Conservation (phyloP, 257 asterid species). For the Plantago major region DNA sequence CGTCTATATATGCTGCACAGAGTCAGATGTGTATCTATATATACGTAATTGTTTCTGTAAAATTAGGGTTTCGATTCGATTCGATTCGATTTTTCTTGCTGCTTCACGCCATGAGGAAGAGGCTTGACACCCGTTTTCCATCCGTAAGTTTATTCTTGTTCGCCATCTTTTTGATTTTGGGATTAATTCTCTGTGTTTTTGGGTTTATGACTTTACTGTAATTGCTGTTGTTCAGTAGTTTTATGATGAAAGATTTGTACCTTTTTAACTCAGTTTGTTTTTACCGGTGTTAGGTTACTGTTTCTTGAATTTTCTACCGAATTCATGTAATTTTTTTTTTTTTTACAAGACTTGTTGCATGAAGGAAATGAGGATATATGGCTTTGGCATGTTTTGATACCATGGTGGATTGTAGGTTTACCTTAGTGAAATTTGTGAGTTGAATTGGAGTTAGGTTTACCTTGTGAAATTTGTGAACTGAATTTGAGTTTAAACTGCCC, state of each 20-base stretch:
- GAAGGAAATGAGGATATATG: too few relatives aligned
- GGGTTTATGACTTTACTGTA: neutral
- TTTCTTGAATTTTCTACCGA: neutral
- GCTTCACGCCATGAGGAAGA: slow-evolving; percentile 59
- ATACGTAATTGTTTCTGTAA: neutral
- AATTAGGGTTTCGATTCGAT: slow-evolving; percentile 36
- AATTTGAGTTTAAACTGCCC: too few relatives aligned
- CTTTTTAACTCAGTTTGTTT: too few relatives aligned
- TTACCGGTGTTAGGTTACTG: neutral
- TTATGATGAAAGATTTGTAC: neutral
- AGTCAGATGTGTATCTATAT: neutral
- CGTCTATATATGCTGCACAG: neutral
- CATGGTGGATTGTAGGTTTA: too few relatives aligned
- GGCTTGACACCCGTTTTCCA: slow-evolving; percentile 78
- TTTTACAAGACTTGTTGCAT: neutral
- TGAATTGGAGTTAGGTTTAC: too few relatives aligned
- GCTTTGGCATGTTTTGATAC: too few relatives aligned
- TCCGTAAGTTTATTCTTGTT: slow-evolving; percentile 41
- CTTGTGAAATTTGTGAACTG: too few relatives aligned
- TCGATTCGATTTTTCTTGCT: slow-evolving; percentile 17
- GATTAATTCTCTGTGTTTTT: neutral
- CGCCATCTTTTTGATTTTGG: neutral
- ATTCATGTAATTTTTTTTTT: too few relatives aligned
- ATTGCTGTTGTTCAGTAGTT: neutral
- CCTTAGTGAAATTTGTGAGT: too few relatives aligned